Evolutionary conservation across 148 eudicot genomes (phyloP).

Genomic region (Vaccinium myrtillus): DNA sequence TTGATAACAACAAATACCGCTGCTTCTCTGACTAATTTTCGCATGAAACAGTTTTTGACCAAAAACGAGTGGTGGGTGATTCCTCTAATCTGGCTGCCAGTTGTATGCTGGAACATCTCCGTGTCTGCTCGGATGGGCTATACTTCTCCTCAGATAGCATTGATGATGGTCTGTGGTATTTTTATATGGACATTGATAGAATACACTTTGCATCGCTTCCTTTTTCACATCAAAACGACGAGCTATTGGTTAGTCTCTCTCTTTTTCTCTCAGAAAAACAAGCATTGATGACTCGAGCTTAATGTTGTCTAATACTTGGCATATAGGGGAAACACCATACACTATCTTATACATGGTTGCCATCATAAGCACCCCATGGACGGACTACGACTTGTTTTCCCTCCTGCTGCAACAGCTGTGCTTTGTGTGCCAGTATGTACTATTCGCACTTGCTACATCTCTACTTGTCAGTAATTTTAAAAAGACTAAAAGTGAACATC

Average conservation of each 20-base stretch:
- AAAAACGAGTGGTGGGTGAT: conserved; percentile 79
- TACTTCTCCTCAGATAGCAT: conserved; percentile 42
- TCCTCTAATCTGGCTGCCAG: conserved; percentile 91
- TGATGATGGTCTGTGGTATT: conserved; percentile 56
- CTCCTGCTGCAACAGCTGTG: conserved; percentile 86
- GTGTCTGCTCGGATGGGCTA: conserved; percentile 54
- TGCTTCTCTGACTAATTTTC: conserved; percentile 15
- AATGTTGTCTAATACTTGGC: not conserved
- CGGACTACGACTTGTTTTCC: conserved; percentile 91
- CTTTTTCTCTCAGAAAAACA: not conserved
- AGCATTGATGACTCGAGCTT: not conserved
- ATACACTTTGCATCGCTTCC: conserved; percentile 85
- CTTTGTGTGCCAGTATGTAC: conserved; percentile 64
- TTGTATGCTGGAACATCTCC: conserved; percentile 59
- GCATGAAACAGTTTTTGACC: conserved; percentile 64
- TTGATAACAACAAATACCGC: not conserved
- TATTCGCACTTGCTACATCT: not conserved
- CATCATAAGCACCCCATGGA: conserved; percentile 99
- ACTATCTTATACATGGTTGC: conserved; percentile 95
- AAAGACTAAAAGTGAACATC: not conserved
- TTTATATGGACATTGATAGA: conserved; percentile 82
- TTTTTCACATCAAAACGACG: conserved; percentile 85
- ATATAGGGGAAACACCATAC: conserved; percentile 70
- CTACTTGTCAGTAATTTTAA: not conserved
- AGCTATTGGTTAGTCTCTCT: conserved; percentile 67